Evolutionary conservation across 2,329 filamentous ascomycete species (phyloP).

Genomic region (Colletotrichum australisinense): DNA sequence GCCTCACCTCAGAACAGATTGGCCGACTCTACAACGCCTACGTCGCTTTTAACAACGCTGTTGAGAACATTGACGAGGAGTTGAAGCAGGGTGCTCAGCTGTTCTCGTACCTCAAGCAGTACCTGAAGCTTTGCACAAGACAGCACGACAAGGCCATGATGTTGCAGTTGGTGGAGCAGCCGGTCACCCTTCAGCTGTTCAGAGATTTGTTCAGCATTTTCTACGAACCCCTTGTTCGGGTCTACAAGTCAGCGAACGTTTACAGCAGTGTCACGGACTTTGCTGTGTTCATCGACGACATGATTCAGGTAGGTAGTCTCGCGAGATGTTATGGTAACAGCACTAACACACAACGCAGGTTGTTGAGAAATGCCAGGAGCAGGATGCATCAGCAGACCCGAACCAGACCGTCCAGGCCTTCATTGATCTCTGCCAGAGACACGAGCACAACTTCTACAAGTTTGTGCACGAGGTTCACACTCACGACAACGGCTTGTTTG

Average conservation of each 20-base stretch:
- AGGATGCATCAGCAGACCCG: constrained; percentile 92
- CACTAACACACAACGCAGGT: constrained; percentile 53
- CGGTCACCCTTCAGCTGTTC: constrained; percentile 96
- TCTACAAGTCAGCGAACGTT: constrained; percentile 98
- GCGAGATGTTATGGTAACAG: not conserved
- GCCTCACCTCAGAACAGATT: constrained; percentile 80
- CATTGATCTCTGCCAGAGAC: constrained; percentile 93
- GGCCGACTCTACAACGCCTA: constrained; percentile 92
- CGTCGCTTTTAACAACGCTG: constrained; percentile 93
- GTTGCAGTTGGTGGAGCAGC: constrained; percentile 93
- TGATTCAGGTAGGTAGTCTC: constrained; percentile 74
- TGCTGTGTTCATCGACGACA: constrained; percentile 90
- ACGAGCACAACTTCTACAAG: constrained; percentile 98
- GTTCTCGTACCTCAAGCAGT: constrained; percentile 94
- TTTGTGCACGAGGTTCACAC: constrained; percentile 98
- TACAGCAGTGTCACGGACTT: constrained; percentile 98
- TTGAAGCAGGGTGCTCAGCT: constrained; percentile 90
- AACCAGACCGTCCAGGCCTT: constrained; percentile 99
- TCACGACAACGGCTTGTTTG: constrained; percentile 96
- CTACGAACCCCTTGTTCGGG: constrained; percentile 95
- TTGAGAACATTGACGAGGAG: constrained; percentile 90
- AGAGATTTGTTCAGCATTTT: constrained; percentile 98
- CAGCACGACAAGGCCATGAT: constrained; percentile 98
- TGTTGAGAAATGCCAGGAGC: constrained; percentile 73
- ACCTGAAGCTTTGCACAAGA: constrained; percentile 90